Percentiles rank a stretch among this genome's conserved stretches.
phyloP scores from a whole-genome alignment of 2,329 filamentous ascomycete genomes.

The Pyrenochaeta sp. region DNA sequence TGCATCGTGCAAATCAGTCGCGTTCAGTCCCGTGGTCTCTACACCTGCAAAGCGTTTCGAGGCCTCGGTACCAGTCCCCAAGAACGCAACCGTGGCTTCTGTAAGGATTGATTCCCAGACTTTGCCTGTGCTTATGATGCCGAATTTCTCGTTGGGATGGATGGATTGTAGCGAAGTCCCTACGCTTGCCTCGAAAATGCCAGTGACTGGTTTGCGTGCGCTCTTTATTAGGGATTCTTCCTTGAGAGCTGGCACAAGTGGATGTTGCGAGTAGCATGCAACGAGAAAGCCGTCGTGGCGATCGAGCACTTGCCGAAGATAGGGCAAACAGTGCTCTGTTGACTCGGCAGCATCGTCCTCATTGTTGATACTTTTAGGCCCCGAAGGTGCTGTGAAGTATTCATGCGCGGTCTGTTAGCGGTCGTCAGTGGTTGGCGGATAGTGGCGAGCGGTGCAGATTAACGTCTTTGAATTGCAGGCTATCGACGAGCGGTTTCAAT shows the following conservation, averaged over 20 bases:
- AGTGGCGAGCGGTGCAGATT: slow-evolving; percentile 36
- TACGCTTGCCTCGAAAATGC: slow-evolving; percentile 89
- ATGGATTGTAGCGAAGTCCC: slow-evolving; percentile 66
- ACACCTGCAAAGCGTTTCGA: slow-evolving; percentile 75
- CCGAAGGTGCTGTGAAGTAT: slow-evolving; percentile 71
- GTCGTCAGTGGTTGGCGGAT: slow-evolving; percentile 51
- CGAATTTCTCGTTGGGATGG: slow-evolving; percentile 67
- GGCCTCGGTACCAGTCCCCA: slow-evolving; percentile 59
- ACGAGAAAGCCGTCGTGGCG: slow-evolving; percentile 79
- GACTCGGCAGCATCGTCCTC: slow-evolving; percentile 71
- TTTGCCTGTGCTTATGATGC: slow-evolving; percentile 86
- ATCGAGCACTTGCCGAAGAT: slow-evolving; percentile 56
- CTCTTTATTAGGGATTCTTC: slow-evolving; percentile 47
- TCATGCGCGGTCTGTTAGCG: slow-evolving; percentile 56
- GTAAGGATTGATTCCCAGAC: slow-evolving; percentile 80
- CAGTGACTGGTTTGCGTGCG: slow-evolving; percentile 66
- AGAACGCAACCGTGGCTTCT: slow-evolving; percentile 68
- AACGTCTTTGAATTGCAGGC: slow-evolving; percentile 54
- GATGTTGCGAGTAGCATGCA: slow-evolving; percentile 87
- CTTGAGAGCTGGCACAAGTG: slow-evolving; percentile 71
- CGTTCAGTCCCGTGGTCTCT: slow-evolving; percentile 80
- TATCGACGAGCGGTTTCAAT: slow-evolving; percentile 61
- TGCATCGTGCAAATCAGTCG: slow-evolving; percentile 77
- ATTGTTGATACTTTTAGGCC: slow-evolving; percentile 81
- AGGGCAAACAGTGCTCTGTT: slow-evolving; percentile 66